Evolutionary conservation across 1,139 yeast species (phyloP), one percentile per base, ranked within the genome.

Genomic region (Candida tetrigidarum): DNA sequence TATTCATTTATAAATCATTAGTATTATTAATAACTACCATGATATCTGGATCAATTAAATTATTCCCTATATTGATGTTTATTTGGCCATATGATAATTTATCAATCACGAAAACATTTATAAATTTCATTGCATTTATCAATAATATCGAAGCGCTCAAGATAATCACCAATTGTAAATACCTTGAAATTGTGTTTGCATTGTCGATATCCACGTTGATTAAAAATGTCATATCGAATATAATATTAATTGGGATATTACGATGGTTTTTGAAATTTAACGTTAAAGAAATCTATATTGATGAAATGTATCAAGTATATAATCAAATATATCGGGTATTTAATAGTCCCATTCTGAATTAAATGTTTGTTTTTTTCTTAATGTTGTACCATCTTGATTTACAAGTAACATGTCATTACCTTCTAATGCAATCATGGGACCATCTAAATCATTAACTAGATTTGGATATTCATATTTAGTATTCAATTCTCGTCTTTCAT

Each of bases 21-120:
- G 78, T 79, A 2, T 63, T 92, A 22, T 74, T 91, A 1, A 76
- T 84, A 4, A 86, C 96, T 0, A 75, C 90, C 1, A 62, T 91
- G 37, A 77, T 90, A 3, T 83, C 97, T 0, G 83, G 89, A 37
- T 81, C 90, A 0, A 83, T 93, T 33, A 88, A 86, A 58, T 72
- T 93, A 19, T 85, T 92, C 50, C 99, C 99, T 0, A 86, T 95
- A n/a, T 71, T 93, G 28, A 92, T 92, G 92, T 73, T 93, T 30
- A 92, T 95, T 29, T 93, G 99, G 99, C 93, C 96, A 1, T 93
- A 93, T 59, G 97, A 93, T 58, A 62, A 62, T 30, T 78, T 88
- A 6, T 76, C 87, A 0, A 73, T 85, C 6, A 86, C 89, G 0
- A 77, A 84, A 11, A 71, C 73, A 14, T 70, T 84, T 12, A 84